These are phyloP conservation scores for Candida incommunis DNA, from an alignment of 805 yeast species.

Conservation along the genomic window DNA sequence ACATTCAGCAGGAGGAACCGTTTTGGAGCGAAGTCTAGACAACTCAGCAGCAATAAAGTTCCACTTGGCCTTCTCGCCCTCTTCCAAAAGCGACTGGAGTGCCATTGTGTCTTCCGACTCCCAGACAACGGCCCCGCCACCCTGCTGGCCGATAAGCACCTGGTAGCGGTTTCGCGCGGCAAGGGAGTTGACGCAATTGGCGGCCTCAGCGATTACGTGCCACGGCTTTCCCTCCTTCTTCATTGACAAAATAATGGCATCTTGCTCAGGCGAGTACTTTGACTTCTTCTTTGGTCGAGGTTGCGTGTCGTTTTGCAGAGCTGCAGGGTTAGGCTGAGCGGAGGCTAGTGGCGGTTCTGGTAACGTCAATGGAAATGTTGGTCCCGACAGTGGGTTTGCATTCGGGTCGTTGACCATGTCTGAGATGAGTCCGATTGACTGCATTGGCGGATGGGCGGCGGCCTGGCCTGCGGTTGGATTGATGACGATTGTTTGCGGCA, in stretches of 20 bases:
- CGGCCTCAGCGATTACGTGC: constrained; percentile 57
- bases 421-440: constrained; percentile 8
- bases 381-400: constrained; percentile 4
- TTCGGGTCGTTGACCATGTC: constrained; percentile 3
- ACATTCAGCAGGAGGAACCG: constrained; percentile 38
- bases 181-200: constrained; percentile 49
- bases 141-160: constrained; percentile 72
- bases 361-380: constrained; percentile 16
- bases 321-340: constrained; percentile 28
- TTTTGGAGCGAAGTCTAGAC: constrained; percentile 34
- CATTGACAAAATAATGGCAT: constrained; percentile 43
- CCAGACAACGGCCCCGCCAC: constrained; percentile 57
- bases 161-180: constrained; percentile 72
- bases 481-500: constrained; percentile 7
- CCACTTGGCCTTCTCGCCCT: constrained; percentile 62
- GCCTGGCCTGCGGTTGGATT: constrained; percentile 4
- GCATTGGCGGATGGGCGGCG: constrained; percentile 12
- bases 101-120: constrained; percentile 37
- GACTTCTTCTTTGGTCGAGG: constrained; percentile 46
- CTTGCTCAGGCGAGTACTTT: constrained; percentile 60
- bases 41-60: constrained; percentile 47
- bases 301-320: constrained; percentile 27
- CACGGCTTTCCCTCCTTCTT: constrained; percentile 53
- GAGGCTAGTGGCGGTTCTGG: constrained; percentile 38
- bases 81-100: constrained; percentile 43